Conservation (phyloP, 768 basidiomycete genomes). For the Imleria badia region DNA sequence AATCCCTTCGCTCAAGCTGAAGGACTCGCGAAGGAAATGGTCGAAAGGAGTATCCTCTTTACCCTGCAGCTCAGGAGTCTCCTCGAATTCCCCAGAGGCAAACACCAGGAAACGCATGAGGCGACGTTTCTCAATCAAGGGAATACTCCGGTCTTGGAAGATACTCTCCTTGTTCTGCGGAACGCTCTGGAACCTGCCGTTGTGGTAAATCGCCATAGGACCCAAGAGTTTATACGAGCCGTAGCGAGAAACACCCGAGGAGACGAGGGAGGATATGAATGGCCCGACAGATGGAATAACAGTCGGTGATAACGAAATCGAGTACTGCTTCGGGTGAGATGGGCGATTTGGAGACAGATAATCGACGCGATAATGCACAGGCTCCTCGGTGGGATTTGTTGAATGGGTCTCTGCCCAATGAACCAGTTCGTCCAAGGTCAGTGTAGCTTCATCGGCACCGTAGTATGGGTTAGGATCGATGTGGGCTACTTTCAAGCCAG, state of each 20-base stretch:
- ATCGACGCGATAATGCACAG: slow-evolving; percentile 30
- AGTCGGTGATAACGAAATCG: slow-evolving; percentile 81
- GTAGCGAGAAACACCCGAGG: slow-evolving; percentile 85
- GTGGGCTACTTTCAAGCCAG: slow-evolving; percentile 86
- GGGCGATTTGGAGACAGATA: slow-evolving; percentile 44
- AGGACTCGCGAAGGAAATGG: slow-evolving; percentile 62
- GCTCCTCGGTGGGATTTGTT: slow-evolving; percentile 13
- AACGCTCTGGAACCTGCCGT: slow-evolving; percentile 54
- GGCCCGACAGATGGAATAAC: slow-evolving; percentile 79
- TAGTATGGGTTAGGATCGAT: slow-evolving; percentile 85
- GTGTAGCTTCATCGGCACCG: slow-evolving; percentile 76
- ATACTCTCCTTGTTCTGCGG: slow-evolving; percentile 92
- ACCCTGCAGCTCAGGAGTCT: slow-evolving; percentile 53
- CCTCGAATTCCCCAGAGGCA: slow-evolving; percentile 73
- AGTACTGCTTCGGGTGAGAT: slow-evolving; percentile 70
- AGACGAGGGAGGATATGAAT: slow-evolving; percentile 73
- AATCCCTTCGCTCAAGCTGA: slow-evolving; percentile 58
- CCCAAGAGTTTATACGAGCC: slow-evolving; percentile 88
- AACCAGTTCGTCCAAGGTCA: slow-evolving; percentile 78
- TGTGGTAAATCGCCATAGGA: slow-evolving; percentile 59
- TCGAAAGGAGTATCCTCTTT: slow-evolving; percentile 57
- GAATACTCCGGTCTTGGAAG: slow-evolving; percentile 79
- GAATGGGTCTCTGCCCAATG: slow-evolving; percentile 57
- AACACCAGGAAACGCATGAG: slow-evolving; percentile 92
- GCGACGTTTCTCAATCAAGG: slow-evolving; percentile 80